These are phyloP conservation scores for Exophiala phaeomuriformis DNA, from an alignment of 2,329 filamentous ascomycete species.

Conservation along the genomic window DNA sequence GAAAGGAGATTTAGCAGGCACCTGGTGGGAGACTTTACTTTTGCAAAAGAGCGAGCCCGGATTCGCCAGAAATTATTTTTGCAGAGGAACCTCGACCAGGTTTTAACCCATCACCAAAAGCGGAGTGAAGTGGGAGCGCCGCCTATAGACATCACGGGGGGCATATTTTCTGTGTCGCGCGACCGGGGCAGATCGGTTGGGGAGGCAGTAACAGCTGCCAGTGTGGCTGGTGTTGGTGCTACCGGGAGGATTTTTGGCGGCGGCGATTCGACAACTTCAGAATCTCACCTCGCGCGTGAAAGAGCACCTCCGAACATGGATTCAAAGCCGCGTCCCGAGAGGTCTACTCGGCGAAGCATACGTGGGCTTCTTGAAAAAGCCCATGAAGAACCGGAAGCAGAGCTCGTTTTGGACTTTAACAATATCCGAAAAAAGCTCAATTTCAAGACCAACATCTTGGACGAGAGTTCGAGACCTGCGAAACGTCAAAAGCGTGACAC, in stretches of 20 bases:
- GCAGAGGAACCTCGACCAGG: conserved; percentile 13
- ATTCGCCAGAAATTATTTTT: conserved; percentile 10
- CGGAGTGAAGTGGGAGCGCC: not conserved
- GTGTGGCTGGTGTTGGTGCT: not conserved
- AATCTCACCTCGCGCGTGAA: not conserved
- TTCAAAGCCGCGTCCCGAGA: not conserved
- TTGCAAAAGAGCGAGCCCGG: conserved; percentile 2
- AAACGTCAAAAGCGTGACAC: conserved; percentile 19
- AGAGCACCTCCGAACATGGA: conserved; percentile 2
- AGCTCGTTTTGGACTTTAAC: conserved; percentile 19
- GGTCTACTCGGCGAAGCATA: conserved; percentile 14
- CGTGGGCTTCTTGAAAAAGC: conserved; percentile 9
- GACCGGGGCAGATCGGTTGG: not conserved
- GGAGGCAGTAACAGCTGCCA: not conserved
- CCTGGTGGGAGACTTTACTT: conserved; percentile 15
- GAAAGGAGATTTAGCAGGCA: conserved; percentile 8
- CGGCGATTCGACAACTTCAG: not conserved
- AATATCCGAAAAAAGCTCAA: conserved; percentile 26
- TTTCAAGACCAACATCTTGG: conserved; percentile 15
- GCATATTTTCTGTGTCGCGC: not conserved
- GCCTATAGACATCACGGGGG: not conserved
- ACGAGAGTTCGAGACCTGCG: conserved; percentile 6
- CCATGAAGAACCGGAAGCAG: conserved; percentile 11
- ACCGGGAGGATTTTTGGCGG: not conserved
- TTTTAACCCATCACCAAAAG: conserved; percentile 14